Base-by-base conservation (phyloP, 768 basidiomycete genomes). In the Arthromyces matolae region DNA sequence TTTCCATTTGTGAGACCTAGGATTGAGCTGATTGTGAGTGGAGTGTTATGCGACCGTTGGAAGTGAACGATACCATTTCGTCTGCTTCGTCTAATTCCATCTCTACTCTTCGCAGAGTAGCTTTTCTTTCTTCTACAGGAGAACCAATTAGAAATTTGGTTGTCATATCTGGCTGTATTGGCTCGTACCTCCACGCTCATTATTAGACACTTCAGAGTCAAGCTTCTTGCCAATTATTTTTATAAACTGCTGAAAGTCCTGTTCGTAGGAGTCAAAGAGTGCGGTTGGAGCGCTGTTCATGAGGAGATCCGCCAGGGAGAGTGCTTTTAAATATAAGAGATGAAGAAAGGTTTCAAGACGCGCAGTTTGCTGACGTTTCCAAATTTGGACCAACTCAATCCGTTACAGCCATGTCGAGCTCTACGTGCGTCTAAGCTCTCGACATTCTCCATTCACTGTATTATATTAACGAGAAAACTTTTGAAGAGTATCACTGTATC, bases 1-100 rank as follows among this genome's bases (percentile, higher is more conserved):
- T 87, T 71, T 97, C 95, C 95, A 99, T 96, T 79, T 99, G 96
- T 38, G 93, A 93, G 55, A 97, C 80, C 95, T 98, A 56, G n/a
- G 3, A 18, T 16, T 29, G 31, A 36, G 25, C 41, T 27, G 25
- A 36, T 51, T 53, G 20, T 40, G 45, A 19, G 35, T 32, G 24
- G 6, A 36, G 43, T 42, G 20, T 40, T 44, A 22, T 48, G 40
- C 20, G 32, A 25, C 24, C 22, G 27, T 18, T 36, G 19, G 10
- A 25, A n/a, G n/a, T n/a, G 13, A 5, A 9, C 10, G n/a, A 39
- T 59, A 87, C 94, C 81, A 97, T 93, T 75, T 98, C 96, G 57
- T 96, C 94, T 0, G 94, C 95, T 67, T 99, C 96, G 64, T 99
- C 96, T 4, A 99, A 72, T 63, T 98, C 95, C 80, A 93, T 91